A percentile compares a stretch with the other conserved stretches of the same genome.
phyloP scores from a whole-genome alignment of 2,329 filamentous ascomycete genomes.

The Alternaria viburni region DNA sequence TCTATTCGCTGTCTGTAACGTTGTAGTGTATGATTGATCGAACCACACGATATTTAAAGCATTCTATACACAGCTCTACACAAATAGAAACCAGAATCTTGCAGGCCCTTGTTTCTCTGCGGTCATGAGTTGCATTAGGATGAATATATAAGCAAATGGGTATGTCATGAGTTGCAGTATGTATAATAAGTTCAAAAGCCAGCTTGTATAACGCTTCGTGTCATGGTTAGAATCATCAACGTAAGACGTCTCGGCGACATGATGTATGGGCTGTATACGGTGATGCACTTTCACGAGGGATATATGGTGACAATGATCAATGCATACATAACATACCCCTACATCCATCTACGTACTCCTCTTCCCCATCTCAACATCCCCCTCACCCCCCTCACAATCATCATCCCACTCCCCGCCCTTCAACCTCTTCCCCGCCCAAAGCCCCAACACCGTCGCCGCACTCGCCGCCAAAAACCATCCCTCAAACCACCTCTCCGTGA shows the following conservation, averaged over 20 bases:
- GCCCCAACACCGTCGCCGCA: slow-evolving; percentile 69
- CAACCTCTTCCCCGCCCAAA: slow-evolving; percentile 73
- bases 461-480: slow-evolving; percentile 80
- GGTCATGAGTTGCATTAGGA: too few species aligned
- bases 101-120: too few species aligned
- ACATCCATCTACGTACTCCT: slow-evolving; percentile 54
- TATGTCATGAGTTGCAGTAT: too few species aligned
- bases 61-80: too few species aligned
- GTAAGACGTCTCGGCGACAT: neutral
- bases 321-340: neutral
- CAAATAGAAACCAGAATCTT: too few species aligned
- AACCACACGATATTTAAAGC: too few species aligned
- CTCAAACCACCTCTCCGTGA: slow-evolving; percentile 86
- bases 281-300: rapidly evolving
- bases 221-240: rapidly evolving
- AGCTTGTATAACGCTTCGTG: too few species aligned
- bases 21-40: too few species aligned
- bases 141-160: too few species aligned
- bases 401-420: slow-evolving; percentile 51
- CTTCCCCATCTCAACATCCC: slow-evolving; percentile 75
- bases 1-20: too few species aligned
- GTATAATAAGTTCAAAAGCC: too few species aligned
- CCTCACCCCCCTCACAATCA: slow-evolving; percentile 48
- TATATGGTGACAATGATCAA: rapidly evolving
- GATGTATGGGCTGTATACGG: rapidly evolving